These are phyloP conservation scores for Monosporascus sp. DNA, from an alignment of 2,329 filamentous ascomycete species.

Conservation along the genomic window DNA sequence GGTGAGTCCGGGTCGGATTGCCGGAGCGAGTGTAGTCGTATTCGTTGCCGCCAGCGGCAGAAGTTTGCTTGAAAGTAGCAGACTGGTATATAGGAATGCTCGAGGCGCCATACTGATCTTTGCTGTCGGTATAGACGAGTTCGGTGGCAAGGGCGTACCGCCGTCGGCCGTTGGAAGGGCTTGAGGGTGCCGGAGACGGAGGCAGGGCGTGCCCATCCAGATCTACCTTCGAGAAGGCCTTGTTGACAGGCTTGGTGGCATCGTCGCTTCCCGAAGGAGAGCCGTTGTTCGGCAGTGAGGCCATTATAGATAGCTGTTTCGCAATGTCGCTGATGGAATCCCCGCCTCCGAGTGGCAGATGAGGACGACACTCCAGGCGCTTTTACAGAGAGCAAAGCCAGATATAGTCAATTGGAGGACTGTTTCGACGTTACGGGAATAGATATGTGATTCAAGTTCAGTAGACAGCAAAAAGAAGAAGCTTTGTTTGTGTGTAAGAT, in stretches of 20 bases:
- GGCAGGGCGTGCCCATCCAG: slow-evolving; percentile 80
- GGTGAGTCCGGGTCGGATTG: slow-evolving; percentile 91
- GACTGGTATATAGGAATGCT: slow-evolving; percentile 98
- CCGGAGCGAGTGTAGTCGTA: slow-evolving; percentile 99
- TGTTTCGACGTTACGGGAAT: background rate
- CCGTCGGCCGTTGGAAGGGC: slow-evolving; percentile 71
- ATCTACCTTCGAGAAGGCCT: slow-evolving; percentile 60
- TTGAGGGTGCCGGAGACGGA: slow-evolving; percentile 89
- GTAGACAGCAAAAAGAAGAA: background rate
- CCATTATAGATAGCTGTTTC: slow-evolving; percentile 12
- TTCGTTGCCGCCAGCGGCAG: slow-evolving; percentile 73
- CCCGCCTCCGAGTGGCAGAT: background rate
- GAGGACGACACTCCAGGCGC: background rate
- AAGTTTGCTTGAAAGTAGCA: slow-evolving; percentile 94
- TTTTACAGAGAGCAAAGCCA: background rate
- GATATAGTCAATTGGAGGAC: background rate
- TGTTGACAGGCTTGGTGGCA: slow-evolving; percentile 39
- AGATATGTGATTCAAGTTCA: background rate
- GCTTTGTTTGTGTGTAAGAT: too few relatives aligned
- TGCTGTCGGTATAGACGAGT: slow-evolving; percentile 91
- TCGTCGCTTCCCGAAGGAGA: slow-evolving; percentile 26
- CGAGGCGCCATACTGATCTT: slow-evolving; percentile 94
- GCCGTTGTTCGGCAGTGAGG: slow-evolving; percentile 21
- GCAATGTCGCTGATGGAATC: background rate
- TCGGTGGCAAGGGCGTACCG: slow-evolving; percentile 95